Evolutionary conservation across 2,329 filamentous ascomycete species (phyloP).

Genomic region (Pestalotiopsis sp.): DNA sequence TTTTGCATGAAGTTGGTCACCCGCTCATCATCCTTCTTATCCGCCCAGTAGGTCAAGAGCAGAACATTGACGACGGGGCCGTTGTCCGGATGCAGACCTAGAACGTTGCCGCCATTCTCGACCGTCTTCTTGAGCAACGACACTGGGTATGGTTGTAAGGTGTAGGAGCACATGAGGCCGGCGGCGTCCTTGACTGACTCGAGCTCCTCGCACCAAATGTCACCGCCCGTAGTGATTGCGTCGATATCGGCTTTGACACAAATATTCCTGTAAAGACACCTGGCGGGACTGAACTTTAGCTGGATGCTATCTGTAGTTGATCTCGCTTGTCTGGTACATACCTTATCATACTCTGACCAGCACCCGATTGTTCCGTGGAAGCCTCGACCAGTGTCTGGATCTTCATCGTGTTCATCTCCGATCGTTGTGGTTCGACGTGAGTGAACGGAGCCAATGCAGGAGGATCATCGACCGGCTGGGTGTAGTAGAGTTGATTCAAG

Average conservation of each 20-base stretch:
- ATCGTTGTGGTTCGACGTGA: slow-evolving; percentile 9
- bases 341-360: slow-evolving; percentile 2
- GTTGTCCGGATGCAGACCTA: background rate
- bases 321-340: background rate
- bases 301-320: background rate
- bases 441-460: slow-evolving; percentile 8
- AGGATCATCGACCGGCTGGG: slow-evolving; percentile 5
- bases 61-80: background rate
- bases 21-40: background rate
- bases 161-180: background rate
- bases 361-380: slow-evolving; percentile 13
- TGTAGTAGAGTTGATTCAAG: slow-evolving; percentile 15
- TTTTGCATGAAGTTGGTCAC: background rate
- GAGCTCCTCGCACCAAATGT: background rate
- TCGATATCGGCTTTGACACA: background rate
- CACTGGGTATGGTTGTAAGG: background rate
- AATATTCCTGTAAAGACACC: background rate
- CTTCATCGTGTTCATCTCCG: slow-evolving; percentile 12
- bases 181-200: background rate
- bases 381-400: slow-evolving; percentile 10
- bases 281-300: background rate
- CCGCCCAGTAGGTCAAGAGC: background rate
- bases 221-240: background rate
- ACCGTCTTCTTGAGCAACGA: background rate
- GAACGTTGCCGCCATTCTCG: background rate